Base-by-base conservation (phyloP, 2,329 filamentous ascomycete genomes). In the Sporothrix inflata region DNA sequence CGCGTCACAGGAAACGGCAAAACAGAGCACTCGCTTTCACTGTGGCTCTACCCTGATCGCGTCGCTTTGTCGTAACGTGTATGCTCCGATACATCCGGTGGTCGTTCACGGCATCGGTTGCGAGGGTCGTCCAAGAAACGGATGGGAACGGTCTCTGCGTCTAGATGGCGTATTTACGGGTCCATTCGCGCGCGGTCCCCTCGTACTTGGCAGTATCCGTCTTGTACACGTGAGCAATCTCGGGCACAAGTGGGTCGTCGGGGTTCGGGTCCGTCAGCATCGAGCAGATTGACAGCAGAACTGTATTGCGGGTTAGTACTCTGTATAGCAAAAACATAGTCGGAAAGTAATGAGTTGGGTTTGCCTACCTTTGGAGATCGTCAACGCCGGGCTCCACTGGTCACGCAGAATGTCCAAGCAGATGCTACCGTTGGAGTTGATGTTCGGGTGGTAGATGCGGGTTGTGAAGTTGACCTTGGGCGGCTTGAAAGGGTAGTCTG, bases 401-500 rank as follows among this genome's bases (percentile, higher is more conserved):
- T 99, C 96, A 86, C 96, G 91, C 81, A 99, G 87, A 81, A 99
- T 99, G 81, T 99, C 96, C 82, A 99, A 86, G 84, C 96, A 99
- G 84, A 99, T 99, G 85, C 94, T 98, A 84, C 96, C 96, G 84
- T 98, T 98, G 78, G 94, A 97, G 90, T 99, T 99, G 94, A 99
- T 99, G 86, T 99, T 99, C 80, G 96, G 96, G 86, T 99, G 96
- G 84, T 99, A 99, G 87, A 99, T 98, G 82, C 95, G 92, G 76
- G 96, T 99, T 79, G 94, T 98, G 89, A 99, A 99, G 92, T 98
- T 98, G 85, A 99, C 94, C 90, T 99, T 99, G 78, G 96, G 96
- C 75, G 96, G 96, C 92, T 99, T 99, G 89, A 99, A 99, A 55
- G 96, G 96, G 85, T 99, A 99, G 88, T 99, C 96, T 88, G 96